Percentiles rank a stretch among this genome's conserved stretches.
These are phyloP conservation scores for Calonectria honghensis DNA, from an alignment of 2,329 filamentous ascomycete species.

Conservation along the genomic window DNA sequence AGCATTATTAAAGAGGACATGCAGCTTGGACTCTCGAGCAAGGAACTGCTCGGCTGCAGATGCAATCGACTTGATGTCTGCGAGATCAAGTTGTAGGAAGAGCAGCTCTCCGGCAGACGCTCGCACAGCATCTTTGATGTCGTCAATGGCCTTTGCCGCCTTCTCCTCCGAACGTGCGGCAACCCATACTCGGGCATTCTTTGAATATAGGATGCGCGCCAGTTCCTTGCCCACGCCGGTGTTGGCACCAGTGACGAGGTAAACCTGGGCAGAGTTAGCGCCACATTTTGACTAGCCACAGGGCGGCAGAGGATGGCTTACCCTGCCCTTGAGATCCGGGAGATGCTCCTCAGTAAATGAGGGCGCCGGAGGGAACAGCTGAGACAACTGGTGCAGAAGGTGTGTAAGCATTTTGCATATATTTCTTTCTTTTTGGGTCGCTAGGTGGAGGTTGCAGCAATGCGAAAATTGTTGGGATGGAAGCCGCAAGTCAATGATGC, in stretches of 20 bases:
- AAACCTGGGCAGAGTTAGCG: slow-evolving; percentile 23
- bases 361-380: slow-evolving; percentile 1
- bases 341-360: slow-evolving; percentile 16
- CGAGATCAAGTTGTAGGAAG: slow-evolving; percentile 38
- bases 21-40: slow-evolving; percentile 33
- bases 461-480: background rate
- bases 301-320: background rate
- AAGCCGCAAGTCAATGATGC: background rate
- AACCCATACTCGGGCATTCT: slow-evolving; percentile 42
- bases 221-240: slow-evolving; percentile 46
- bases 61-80: slow-evolving; percentile 41
- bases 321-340: slow-evolving; percentile 13
- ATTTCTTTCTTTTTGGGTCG: background rate
- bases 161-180: slow-evolving; percentile 44
- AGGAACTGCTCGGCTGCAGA: slow-evolving; percentile 37
- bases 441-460: too few species aligned
- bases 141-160: slow-evolving; percentile 25
- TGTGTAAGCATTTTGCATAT: background rate
- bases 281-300: background rate
- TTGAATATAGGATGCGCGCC: slow-evolving; percentile 38
- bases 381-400: background rate
- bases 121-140: slow-evolving; percentile 12
- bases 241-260: slow-evolving; percentile 47
- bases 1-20: slow-evolving; percentile 48
- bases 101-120: slow-evolving; percentile 13